Evolutionary conservation across 2,329 filamentous ascomycete species (phyloP).

Genomic region (Penicillium sp.): DNA sequence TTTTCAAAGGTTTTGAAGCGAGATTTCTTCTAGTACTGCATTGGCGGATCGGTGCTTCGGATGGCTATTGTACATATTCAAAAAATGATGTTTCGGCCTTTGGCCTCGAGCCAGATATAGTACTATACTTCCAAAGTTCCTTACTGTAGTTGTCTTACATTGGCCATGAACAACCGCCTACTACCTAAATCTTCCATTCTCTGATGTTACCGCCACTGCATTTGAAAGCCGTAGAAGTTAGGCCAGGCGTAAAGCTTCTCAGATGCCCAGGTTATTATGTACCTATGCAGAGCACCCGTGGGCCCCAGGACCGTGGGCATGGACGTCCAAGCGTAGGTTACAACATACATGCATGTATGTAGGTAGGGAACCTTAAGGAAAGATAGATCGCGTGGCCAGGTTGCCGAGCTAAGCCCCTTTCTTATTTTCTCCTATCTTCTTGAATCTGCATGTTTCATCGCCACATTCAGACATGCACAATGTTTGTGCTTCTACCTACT

Average conservation of each 20-base stretch:
- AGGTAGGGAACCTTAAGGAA: too few species aligned
- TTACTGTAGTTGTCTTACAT: background rate
- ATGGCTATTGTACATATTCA: background rate
- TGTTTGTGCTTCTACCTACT: background rate
- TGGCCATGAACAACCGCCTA: background rate
- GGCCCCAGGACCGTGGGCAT: too few species aligned
- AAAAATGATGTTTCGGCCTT: background rate
- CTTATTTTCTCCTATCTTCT: background rate
- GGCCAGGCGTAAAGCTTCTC: background rate
- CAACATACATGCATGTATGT: too few species aligned
- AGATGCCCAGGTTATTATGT: too few species aligned
- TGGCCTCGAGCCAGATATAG: background rate
- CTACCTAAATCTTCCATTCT: background rate
- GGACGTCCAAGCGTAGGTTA: background rate
- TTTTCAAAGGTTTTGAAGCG: slow-evolving; percentile 2
- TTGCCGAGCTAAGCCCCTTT: background rate
- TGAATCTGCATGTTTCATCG: background rate
- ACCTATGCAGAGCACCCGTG: too few species aligned
- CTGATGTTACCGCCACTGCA: background rate
- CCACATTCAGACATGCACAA: background rate
- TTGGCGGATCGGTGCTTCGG: slow-evolving; percentile 1
- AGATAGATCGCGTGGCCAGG: background rate
- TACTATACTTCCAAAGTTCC: background rate
- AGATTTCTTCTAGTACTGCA: background rate
- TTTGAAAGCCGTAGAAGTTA: background rate